Percentiles rank a stretch among this genome's conserved stretches.
These are phyloP conservation scores for Alloascoidea africana DNA, from an alignment of 805 yeast species.

Conservation along the genomic window DNA sequence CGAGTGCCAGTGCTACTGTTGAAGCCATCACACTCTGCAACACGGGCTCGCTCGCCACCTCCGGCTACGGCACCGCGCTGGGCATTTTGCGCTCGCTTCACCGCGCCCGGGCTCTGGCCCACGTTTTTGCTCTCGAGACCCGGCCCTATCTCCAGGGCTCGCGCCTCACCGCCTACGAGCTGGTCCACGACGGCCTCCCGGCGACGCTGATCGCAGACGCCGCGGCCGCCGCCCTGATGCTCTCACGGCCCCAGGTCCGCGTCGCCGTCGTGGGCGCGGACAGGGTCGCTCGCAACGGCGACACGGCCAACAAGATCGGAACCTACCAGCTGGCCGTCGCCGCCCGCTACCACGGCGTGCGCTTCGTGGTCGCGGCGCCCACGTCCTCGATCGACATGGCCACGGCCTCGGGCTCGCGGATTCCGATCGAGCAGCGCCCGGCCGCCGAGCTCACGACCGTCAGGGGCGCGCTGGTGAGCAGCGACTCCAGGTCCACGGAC, in stretches of 20 bases:
- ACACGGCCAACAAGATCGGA: constrained; percentile 93
- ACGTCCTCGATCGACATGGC: constrained; percentile 72
- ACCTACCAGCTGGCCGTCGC: constrained; percentile 77
- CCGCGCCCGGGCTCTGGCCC: constrained; percentile 35
- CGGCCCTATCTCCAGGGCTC: constrained; percentile 97
- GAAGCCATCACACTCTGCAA: constrained; percentile 89
- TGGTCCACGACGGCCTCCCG: constrained; percentile 75
- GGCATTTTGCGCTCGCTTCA: constrained; percentile 75
- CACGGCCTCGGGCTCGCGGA: constrained; percentile 54
- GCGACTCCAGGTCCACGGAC: constrained; percentile 9
- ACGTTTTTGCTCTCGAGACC: constrained; percentile 82
- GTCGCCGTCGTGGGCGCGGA: constrained; percentile 88
- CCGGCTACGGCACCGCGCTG: constrained; percentile 94
- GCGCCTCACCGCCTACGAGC: constrained; percentile 80
- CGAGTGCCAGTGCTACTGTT: too few species aligned
- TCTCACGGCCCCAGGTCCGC: constrained; percentile 47
- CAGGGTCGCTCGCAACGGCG: constrained; percentile 85
- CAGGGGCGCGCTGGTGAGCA: constrained; percentile 44
- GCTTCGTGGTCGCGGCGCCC: constrained; percentile 92
- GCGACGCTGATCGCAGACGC: constrained; percentile 82
- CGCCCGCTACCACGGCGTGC: constrained; percentile 52
- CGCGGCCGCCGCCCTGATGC: constrained; percentile 73
- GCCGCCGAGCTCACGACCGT: constrained; percentile 62
- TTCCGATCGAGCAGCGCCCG: constrained; percentile 82
- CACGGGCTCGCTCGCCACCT: constrained; percentile 93